Conservation (phyloP, 768 basidiomycete genomes). For the Suillus bovinus region DNA sequence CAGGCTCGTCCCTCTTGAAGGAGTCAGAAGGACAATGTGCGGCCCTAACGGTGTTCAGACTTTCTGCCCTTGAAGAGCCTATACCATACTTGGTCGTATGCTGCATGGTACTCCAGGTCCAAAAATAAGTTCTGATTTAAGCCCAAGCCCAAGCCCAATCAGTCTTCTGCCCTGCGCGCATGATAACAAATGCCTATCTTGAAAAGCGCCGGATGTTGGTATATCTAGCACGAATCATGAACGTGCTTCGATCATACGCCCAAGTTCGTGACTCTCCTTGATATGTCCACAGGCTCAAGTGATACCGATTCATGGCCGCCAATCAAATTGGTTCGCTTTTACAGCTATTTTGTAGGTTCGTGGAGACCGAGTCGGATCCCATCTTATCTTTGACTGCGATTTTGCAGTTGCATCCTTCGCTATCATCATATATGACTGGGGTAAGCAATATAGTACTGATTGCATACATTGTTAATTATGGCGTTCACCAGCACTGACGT, state of each 20-base stretch:
- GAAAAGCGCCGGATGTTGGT: neutral
- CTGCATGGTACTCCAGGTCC: too few species aligned
- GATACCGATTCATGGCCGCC: neutral
- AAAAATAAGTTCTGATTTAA: too few species aligned
- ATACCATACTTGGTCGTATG: too few species aligned
- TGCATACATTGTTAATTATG: too few species aligned
- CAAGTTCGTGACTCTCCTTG: neutral
- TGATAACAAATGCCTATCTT: neutral
- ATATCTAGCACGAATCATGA: neutral
- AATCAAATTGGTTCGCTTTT: neutral
- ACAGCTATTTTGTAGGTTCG: neutral
- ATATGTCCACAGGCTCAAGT: neutral
- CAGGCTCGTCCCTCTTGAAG: too few species aligned
- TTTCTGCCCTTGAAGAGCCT: too few species aligned
- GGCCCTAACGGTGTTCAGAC: too few species aligned
- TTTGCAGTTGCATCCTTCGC: neutral
- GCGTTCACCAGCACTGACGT: neutral
- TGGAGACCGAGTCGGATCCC: neutral
- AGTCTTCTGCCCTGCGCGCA: neutral
- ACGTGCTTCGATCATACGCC: neutral
- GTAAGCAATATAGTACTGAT: neutral
- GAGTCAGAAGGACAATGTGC: too few species aligned
- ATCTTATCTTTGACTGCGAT: neutral
- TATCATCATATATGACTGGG: neutral
- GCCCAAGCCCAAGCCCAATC: too few species aligned